Conservation (phyloP, 345 rosid genomes). For the Citrus inodora region DNA sequence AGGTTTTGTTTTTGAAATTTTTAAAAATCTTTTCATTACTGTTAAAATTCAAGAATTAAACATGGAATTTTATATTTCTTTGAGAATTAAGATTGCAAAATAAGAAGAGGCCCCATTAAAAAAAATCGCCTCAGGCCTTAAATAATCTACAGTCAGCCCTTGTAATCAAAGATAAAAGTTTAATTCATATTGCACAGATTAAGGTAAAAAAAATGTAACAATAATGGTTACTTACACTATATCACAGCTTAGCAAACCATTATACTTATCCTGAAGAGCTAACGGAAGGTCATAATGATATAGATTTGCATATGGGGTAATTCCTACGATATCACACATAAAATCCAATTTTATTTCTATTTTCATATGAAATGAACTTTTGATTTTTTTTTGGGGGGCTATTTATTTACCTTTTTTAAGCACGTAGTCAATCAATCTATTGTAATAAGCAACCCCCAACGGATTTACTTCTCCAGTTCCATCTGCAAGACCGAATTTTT, state of each 20-base stretch:
- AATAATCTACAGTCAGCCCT: too few relatives aligned
- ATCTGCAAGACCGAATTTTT: constrained; percentile 24
- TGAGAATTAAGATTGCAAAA: too few relatives aligned
- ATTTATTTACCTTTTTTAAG: constrained; percentile 35
- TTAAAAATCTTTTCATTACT: too few relatives aligned
- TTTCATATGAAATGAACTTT: not conserved
- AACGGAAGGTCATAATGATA: constrained; percentile 54
- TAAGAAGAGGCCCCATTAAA: too few relatives aligned
- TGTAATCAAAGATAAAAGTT: not conserved
- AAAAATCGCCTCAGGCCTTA: too few relatives aligned
- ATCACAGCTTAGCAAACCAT: constrained; percentile 34
- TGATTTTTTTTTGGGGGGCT: too few relatives aligned
- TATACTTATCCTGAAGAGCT: constrained; percentile 46
- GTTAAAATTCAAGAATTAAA: too few relatives aligned
- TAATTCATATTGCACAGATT: too few relatives aligned
- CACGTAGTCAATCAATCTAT: constrained; percentile 50
- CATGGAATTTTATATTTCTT: too few relatives aligned
- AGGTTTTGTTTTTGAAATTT: too few relatives aligned
- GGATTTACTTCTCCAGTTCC: constrained; percentile 56
- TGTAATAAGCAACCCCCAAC: constrained; percentile 62
- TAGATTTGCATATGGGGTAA: constrained; percentile 55
- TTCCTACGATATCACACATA: constrained; percentile 30
- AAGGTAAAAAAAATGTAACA: too few relatives aligned
- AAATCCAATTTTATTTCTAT: not conserved
- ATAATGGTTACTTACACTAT: constrained; percentile 32